phyloP scores from a whole-genome alignment of 352 stramenopile genomes.

The Globisporangium nagaii region DNA sequence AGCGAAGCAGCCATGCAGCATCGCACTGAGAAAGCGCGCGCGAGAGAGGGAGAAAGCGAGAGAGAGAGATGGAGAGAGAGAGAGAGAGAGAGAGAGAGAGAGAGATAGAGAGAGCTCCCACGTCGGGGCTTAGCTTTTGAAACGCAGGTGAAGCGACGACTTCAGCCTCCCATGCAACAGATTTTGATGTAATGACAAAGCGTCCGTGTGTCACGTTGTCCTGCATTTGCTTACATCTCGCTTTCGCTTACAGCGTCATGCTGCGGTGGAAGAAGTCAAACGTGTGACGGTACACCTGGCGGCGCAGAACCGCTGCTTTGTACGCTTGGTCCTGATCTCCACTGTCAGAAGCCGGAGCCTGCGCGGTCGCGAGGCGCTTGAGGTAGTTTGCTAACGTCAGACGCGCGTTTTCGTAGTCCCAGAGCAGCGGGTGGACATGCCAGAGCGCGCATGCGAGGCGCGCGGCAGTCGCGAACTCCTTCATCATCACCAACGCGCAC shows the following conservation, averaged over 20 bases:
- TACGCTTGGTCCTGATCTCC: neutral
- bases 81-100: too few relatives aligned
- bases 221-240: too few relatives aligned
- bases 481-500: conserved; percentile 46
- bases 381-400: conserved; percentile 56
- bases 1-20: too few relatives aligned
- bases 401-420: conserved; percentile 60
- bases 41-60: too few relatives aligned
- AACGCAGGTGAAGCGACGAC: neutral
- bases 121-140: too few relatives aligned
- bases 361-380: conserved; percentile 17
- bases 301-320: conserved; percentile 12
- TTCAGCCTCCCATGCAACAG: neutral
- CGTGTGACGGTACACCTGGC: conserved; percentile 26
- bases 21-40: too few relatives aligned
- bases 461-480: conserved; percentile 39
- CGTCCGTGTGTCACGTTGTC: too few relatives aligned
- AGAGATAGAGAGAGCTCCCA: too few relatives aligned
- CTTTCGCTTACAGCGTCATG: conserved; percentile 7
- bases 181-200: too few relatives aligned
- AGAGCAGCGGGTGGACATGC: conserved; percentile 56
- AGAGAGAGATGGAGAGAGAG: too few relatives aligned
- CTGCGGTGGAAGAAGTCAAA: conserved; percentile 19
- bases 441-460: conserved; percentile 51
- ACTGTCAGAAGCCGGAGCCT: neutral